These are phyloP conservation scores for Ophiocytium majus DNA, from an alignment of 352 stramenopile species.

Conservation along the genomic window DNA sequence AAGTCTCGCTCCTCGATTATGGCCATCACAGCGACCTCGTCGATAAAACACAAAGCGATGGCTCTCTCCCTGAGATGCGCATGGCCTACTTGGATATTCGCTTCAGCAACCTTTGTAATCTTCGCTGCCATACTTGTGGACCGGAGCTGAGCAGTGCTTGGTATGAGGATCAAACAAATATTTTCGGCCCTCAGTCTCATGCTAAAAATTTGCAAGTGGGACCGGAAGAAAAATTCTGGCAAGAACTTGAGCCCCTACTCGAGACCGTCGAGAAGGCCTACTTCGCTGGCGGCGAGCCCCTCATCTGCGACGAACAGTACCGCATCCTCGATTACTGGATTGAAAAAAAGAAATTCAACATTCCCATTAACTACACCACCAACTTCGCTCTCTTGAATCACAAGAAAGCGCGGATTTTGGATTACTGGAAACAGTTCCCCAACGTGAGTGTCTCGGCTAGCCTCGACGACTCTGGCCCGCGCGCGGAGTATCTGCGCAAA, in stretches of 20 bases:
- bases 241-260: background rate
- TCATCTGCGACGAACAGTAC: background rate
- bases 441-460: background rate
- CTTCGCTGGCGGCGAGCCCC: background rate
- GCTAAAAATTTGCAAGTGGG: background rate
- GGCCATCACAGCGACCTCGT: too few species aligned
- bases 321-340: background rate
- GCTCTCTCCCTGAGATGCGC: too few species aligned
- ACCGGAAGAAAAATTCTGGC: background rate
- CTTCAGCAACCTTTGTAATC: background rate
- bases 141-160: background rate
- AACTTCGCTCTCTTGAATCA: background rate
- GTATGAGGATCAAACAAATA: too few species aligned
- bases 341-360: background rate
- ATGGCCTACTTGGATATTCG: conserved; percentile 6
- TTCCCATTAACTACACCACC: background rate
- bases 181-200: too few species aligned
- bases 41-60: too few species aligned
- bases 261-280: background rate
- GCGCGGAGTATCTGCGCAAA: background rate
- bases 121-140: background rate
- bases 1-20: too few species aligned
- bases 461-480: background rate
- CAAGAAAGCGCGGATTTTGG: background rate
- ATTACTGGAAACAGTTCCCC: conserved; percentile 8